A percentile compares a stretch with the other conserved stretches of the same genome.
Conservation (phyloP, 768 basidiomycete genomes). For the Termitomyces titanicus region DNA sequence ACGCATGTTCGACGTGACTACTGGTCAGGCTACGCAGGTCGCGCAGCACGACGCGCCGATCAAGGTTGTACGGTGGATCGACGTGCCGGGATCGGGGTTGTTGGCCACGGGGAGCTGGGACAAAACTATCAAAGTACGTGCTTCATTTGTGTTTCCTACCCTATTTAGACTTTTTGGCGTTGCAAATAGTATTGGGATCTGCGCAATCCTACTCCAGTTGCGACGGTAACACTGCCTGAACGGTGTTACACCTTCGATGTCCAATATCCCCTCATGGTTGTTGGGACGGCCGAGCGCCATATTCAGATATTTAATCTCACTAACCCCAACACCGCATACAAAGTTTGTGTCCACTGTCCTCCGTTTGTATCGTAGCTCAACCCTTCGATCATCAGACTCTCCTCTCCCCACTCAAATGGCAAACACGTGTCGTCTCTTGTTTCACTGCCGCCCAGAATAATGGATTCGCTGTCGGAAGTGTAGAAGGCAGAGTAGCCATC, state of each 20-base stretch:
- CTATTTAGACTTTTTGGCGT: background rate
- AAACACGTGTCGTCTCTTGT: slow-evolving; percentile 83
- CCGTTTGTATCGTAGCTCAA: background rate
- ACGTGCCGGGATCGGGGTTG: slow-evolving; percentile 69
- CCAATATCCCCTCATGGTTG: slow-evolving; percentile 80
- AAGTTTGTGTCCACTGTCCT: slow-evolving; percentile 27
- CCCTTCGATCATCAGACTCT: slow-evolving; percentile 51
- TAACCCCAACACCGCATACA: slow-evolving; percentile 76
- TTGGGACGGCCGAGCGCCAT: slow-evolving; percentile 90
- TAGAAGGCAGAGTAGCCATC: slow-evolving; percentile 91
- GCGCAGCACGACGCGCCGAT: slow-evolving; percentile 91
- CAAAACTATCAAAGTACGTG: slow-evolving; percentile 84
- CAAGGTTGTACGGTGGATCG: slow-evolving; percentile 78
- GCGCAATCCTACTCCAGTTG: slow-evolving; percentile 70
- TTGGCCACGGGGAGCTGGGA: slow-evolving; percentile 97
- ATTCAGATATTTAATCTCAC: slow-evolving; percentile 86
- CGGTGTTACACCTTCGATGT: slow-evolving; percentile 87
- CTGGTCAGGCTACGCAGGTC: slow-evolving; percentile 77
- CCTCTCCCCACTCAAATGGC: slow-evolving; percentile 88
- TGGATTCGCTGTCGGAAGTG: slow-evolving; percentile 82
- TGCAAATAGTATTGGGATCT: slow-evolving; percentile 85
- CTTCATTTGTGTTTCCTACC: background rate
- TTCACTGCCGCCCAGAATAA: slow-evolving; percentile 64
- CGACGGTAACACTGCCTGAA: slow-evolving; percentile 81
- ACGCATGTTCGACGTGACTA: slow-evolving; percentile 88